These are phyloP conservation scores for Boletus vermiculosoides DNA, from an alignment of 768 basidiomycete genomes.

Conservation along the genomic window DNA sequence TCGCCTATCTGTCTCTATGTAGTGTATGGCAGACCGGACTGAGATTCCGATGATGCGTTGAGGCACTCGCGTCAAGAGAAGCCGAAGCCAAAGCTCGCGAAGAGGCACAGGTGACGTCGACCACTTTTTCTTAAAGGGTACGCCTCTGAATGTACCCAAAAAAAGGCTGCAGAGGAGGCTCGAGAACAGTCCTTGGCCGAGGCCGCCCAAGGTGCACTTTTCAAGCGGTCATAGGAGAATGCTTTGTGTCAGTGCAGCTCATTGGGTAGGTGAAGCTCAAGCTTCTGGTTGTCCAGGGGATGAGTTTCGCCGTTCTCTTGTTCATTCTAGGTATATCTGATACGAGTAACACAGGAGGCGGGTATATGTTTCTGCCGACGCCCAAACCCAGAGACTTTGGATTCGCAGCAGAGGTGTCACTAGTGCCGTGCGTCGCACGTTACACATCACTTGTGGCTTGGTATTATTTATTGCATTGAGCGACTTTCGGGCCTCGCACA, in stretches of 20 bases:
- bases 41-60: neutral
- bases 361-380: too few species aligned
- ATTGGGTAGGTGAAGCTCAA: neutral
- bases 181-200: constrained; percentile 31
- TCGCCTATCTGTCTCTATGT: neutral
- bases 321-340: neutral
- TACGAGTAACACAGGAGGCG: neutral
- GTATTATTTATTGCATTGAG: neutral
- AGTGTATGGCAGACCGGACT: neutral
- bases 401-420: neutral
- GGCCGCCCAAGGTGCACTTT: constrained; percentile 29
- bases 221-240: constrained; percentile 11
- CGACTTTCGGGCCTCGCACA: too few species aligned
- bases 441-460: neutral
- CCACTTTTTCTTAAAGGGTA: neutral
- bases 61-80: constrained; percentile 26
- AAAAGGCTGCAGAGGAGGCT: constrained; percentile 28
- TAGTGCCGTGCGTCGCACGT: neutral
- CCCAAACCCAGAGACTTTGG: neutral
- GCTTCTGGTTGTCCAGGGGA: neutral
- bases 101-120: constrained; percentile 14
- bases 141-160: neutral
- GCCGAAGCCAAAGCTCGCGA: constrained; percentile 20
- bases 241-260: neutral
- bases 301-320: neutral